Conservation (phyloP, 306 rosid species). For the Macrotyloma uniflorum region DNA sequence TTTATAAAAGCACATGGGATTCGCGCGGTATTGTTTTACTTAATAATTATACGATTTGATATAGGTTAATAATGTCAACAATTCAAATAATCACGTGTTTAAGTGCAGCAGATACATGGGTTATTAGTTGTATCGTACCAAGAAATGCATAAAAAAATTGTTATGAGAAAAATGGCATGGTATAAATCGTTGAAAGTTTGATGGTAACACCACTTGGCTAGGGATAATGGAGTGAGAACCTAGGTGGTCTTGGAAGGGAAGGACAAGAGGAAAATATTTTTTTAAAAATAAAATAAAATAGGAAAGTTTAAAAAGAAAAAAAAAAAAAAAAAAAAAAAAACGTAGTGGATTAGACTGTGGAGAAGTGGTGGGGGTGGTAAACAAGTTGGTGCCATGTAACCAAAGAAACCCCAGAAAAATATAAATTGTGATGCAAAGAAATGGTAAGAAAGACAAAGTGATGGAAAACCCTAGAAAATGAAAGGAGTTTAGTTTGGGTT, state of each 20-base stretch:
- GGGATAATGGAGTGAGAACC: constrained; percentile 33
- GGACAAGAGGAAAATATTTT: background rate
- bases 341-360: constrained; percentile 54
- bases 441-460: constrained; percentile 32
- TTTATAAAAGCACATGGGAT: constrained; percentile 28
- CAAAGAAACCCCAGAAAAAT: constrained; percentile 27
- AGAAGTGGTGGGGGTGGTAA: constrained; percentile 49
- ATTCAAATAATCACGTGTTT: constrained; percentile 24
- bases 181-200: constrained; percentile 34
- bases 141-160: background rate
- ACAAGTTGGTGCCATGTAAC: constrained; percentile 43
- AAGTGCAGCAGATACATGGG: background rate
- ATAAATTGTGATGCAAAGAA: constrained; percentile 31
- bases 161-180: constrained; percentile 26
- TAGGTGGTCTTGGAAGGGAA: constrained; percentile 26
- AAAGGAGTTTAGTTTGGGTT: constrained; percentile 39
- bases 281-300: background rate
- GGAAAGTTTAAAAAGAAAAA: constrained; percentile 32
- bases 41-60: constrained; percentile 1
- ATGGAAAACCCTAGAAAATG: constrained; percentile 46
- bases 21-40: background rate
- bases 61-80: constrained; percentile 15
- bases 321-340: too few species aligned
- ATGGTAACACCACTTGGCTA: constrained; percentile 38
- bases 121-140: constrained; percentile 8